These are phyloP conservation scores for Xylaria sp. DNA, from an alignment of 2,329 filamentous ascomycete species.

Conservation along the genomic window DNA sequence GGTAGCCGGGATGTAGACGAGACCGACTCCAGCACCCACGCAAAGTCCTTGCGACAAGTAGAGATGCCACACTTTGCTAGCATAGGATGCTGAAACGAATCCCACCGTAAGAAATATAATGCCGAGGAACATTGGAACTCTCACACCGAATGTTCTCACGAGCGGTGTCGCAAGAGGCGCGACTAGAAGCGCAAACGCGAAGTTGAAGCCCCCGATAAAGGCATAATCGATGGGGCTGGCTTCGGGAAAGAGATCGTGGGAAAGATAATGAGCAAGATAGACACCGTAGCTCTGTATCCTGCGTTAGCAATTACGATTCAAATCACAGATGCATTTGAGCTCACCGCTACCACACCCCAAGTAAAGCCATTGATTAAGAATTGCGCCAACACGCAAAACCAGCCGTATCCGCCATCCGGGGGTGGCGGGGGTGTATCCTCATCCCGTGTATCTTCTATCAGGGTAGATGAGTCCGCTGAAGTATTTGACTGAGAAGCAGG, in stretches of 20 bases:
- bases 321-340: neutral
- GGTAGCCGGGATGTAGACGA: constrained; percentile 9
- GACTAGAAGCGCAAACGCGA: constrained; percentile 2
- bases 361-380: constrained; percentile 18
- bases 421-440: neutral
- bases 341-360: constrained; percentile 16
- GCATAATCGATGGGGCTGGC: constrained; percentile 8
- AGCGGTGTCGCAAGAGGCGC: constrained; percentile 6
- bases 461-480: no score
- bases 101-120: neutral
- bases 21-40: constrained; percentile 2
- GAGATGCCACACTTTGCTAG: constrained; percentile 8
- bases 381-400: constrained; percentile 10
- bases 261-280: constrained; percentile 12
- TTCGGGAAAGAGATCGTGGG: constrained; percentile 2
- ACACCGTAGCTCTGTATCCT: constrained; percentile 4
- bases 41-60: constrained; percentile 10
- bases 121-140: constrained; percentile 4
- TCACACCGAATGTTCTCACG: neutral
- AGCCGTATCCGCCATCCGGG: constrained; percentile 14
- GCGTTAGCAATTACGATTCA: neutral
- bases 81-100: constrained; percentile 4
- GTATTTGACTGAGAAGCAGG: neutral
- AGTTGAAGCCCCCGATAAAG: constrained; percentile 14
- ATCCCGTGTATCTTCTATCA: neutral